Evolutionary conservation across 306 rosid genomes (phyloP).

Genomic region (Cucurbita moschata): DNA sequence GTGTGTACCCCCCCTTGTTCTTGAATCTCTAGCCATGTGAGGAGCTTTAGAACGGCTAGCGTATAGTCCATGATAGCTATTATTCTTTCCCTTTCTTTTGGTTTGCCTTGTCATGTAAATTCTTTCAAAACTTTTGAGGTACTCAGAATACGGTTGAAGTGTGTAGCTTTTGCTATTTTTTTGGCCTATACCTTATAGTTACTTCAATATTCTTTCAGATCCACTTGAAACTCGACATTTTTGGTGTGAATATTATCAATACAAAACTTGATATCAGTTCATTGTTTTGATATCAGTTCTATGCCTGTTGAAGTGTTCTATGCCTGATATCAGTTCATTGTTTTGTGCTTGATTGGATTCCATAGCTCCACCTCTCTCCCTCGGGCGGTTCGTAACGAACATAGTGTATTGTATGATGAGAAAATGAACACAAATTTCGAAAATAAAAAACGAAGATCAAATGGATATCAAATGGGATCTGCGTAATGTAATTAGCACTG

Average conservation of each 20-base stretch:
- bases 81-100: slow-evolving; percentile 18
- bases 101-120: slow-evolving; percentile 62
- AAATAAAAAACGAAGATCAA: too few relatives aligned
- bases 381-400: too few relatives aligned
- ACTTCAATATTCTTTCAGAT: slow-evolving; percentile 2
- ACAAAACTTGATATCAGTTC: neutral
- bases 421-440: too few relatives aligned
- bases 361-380: neutral
- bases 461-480: too few relatives aligned
- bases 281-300: neutral
- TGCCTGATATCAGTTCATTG: neutral
- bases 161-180: slow-evolving; percentile 13
- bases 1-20: neutral
- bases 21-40: slow-evolving; percentile 3
- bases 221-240: neutral
- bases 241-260: slow-evolving; percentile 5
- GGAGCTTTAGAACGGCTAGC: slow-evolving; percentile 17
- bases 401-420: too few relatives aligned
- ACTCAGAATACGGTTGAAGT: slow-evolving; percentile 21
- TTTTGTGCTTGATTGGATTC: neutral
- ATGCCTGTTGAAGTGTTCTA: neutral
- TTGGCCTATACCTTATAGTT: neutral
- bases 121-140: slow-evolving; percentile 36
- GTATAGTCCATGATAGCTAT: slow-evolving; percentile 20
- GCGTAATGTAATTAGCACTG: neutral